Percentiles rank a stretch among this genome's conserved stretches.
Conservation (phyloP, 2,329 filamentous ascomycete species). For the Ophiostoma novo-ulmi region DNA sequence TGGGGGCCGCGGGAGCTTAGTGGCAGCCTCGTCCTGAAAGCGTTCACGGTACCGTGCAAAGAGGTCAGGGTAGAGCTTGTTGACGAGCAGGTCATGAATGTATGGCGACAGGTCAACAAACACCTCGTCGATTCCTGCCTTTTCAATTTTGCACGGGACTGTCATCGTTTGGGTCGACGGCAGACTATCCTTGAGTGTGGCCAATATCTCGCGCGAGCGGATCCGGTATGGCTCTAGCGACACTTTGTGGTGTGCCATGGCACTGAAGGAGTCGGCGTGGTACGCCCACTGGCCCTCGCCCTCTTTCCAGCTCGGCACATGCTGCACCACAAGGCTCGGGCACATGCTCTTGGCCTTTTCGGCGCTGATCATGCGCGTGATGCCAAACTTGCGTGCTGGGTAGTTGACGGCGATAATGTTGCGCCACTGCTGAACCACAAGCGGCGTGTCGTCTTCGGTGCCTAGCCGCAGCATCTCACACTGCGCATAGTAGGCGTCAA, state of each 20-base stretch:
- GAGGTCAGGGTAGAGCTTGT: slow-evolving; percentile 66
- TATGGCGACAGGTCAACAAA: slow-evolving; percentile 88
- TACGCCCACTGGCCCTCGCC: slow-evolving; percentile 92
- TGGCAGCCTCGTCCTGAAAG: slow-evolving; percentile 66
- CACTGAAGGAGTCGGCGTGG: slow-evolving; percentile 68
- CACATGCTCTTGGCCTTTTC: slow-evolving; percentile 82
- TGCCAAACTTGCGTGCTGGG: slow-evolving; percentile 72
- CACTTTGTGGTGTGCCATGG: slow-evolving; percentile 86
- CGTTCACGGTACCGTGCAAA: slow-evolving; percentile 57
- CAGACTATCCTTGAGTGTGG: slow-evolving; percentile 68
- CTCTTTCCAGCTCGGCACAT: slow-evolving; percentile 92
- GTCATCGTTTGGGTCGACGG: slow-evolving; percentile 41
- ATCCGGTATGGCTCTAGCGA: slow-evolving; percentile 87
- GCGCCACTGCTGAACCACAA: slow-evolving; percentile 91
- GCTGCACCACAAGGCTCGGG: slow-evolving; percentile 76
- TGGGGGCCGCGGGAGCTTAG: slow-evolving; percentile 65
- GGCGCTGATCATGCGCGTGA: slow-evolving; percentile 72
- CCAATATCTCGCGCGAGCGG: slow-evolving; percentile 76
- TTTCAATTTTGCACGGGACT: slow-evolving; percentile 64
- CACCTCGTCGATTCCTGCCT: slow-evolving; percentile 92
- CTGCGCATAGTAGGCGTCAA: slow-evolving; percentile 97
- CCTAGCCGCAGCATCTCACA: slow-evolving; percentile 88
- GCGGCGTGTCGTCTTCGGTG: slow-evolving; percentile 66
- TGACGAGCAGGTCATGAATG: slow-evolving; percentile 67
- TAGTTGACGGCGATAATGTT: slow-evolving; percentile 96